Percentiles rank a stretch among this genome's conserved stretches.
These are phyloP conservation scores for Scedosporium minutisporum DNA, from an alignment of 2,329 filamentous ascomycete genomes.

Conservation along the genomic window DNA sequence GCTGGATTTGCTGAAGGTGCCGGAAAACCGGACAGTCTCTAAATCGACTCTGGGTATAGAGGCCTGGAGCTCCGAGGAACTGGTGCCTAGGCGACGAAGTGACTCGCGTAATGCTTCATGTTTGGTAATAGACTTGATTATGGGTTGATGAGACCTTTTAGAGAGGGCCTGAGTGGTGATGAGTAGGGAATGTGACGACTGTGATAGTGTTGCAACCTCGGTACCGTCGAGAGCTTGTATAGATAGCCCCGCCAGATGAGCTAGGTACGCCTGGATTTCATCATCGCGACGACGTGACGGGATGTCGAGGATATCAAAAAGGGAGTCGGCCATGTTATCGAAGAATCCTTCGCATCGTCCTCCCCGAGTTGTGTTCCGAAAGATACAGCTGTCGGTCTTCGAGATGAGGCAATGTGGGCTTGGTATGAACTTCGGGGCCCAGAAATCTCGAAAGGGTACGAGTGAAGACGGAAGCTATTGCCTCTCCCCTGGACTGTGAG, in stretches of 20 bases:
- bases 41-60: constrained; percentile 71
- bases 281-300: constrained; percentile 30
- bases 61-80: constrained; percentile 57
- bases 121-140: constrained; percentile 71
- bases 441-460: neutral
- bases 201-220: constrained; percentile 71
- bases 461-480: too few relatives aligned
- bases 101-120: constrained; percentile 64
- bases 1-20: constrained; percentile 66
- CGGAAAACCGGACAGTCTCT: constrained; percentile 70
- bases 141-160: constrained; percentile 76
- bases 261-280: constrained; percentile 60
- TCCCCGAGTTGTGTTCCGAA: neutral
- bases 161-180: constrained; percentile 80
- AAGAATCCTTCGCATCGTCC: neutral
- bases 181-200: constrained; percentile 69
- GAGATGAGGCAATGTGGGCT: neutral
- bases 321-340: constrained; percentile 25
- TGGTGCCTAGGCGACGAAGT: constrained; percentile 59
- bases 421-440: neutral
- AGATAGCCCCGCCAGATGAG: constrained; percentile 66
- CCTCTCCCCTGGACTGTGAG: too few relatives aligned
- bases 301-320: constrained; percentile 24
- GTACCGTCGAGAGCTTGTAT: constrained; percentile 61
- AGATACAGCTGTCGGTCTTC: neutral